phyloP scores from a whole-genome alignment of 148 eudicot species.

The Polygonum aviculare region DNA sequence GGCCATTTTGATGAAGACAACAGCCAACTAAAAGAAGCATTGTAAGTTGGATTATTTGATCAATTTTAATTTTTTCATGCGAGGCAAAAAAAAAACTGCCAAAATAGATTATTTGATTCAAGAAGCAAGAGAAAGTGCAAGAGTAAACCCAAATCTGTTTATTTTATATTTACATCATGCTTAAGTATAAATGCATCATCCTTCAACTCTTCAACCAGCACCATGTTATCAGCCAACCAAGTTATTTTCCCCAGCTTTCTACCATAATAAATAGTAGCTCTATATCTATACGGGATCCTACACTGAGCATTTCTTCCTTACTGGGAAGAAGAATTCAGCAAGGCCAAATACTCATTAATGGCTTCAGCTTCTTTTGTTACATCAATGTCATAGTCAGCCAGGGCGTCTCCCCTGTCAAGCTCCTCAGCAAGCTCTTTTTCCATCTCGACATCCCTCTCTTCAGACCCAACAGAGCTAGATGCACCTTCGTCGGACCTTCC shows the following conservation, averaged over 20 bases:
- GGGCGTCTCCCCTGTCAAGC: conserved; percentile 46
- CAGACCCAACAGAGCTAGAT: conserved; percentile 19
- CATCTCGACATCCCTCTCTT: conserved; percentile 67
- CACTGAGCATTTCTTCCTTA: background rate
- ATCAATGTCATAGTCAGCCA: conserved; percentile 86
- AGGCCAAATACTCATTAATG: conserved; percentile 62
- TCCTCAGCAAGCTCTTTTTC: conserved; percentile 59
- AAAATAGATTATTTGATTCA: background rate
- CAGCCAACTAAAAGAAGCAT: too few relatives aligned
- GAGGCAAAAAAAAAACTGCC: background rate
- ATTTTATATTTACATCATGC: background rate
- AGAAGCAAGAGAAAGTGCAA: background rate
- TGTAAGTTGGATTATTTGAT: background rate
- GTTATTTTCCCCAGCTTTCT: too few relatives aligned
- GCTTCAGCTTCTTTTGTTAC: conserved; percentile 90
- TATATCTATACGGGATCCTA: background rate
- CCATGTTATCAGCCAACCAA: too few relatives aligned
- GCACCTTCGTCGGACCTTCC: conserved; percentile 21
- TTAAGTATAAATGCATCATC: background rate
- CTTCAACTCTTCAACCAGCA: background rate
- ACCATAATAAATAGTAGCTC: background rate
- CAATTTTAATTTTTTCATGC: background rate
- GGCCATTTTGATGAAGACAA: too few relatives aligned
- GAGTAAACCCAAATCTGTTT: background rate
- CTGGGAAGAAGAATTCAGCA: conserved; percentile 24